Evolutionary conservation across 2,329 filamentous ascomycete genomes (phyloP).

Genomic region (Colletotrichum sp.): DNA sequence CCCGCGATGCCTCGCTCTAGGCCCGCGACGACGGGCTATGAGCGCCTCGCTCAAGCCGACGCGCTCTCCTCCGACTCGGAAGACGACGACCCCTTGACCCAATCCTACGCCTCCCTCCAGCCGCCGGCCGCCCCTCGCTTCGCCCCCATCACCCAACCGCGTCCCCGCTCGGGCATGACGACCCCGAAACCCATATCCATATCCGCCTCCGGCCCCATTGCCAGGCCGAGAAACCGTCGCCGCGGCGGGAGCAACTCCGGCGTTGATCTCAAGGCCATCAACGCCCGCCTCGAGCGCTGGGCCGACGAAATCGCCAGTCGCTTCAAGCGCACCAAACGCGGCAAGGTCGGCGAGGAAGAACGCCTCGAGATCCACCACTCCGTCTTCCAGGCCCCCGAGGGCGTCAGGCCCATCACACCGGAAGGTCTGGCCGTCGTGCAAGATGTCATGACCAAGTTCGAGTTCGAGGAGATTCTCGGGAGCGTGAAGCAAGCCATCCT

Average conservation of each 20-base stretch:
- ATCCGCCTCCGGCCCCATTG: slow-evolving; percentile 30
- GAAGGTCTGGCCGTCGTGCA: slow-evolving; percentile 72
- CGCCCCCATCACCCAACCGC: slow-evolving; percentile 66
- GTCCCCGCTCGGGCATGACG: slow-evolving; percentile 64
- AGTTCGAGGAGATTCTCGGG: slow-evolving; percentile 89
- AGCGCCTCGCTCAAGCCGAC: slow-evolving; percentile 83
- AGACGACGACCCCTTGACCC: slow-evolving; percentile 63
- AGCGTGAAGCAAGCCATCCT: slow-evolving; percentile 91
- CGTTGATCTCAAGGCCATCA: slow-evolving; percentile 98
- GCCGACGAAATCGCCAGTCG: slow-evolving; percentile 97
- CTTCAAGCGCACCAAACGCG: slow-evolving; percentile 86
- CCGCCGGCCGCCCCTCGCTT: slow-evolving; percentile 65
- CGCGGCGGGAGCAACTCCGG: slow-evolving; percentile 76
- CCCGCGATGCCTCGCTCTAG: slow-evolving; percentile 62
- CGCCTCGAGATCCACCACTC: slow-evolving; percentile 95
- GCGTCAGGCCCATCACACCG: slow-evolving; percentile 78
- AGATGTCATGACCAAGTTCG: slow-evolving; percentile 73
- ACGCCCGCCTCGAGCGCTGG: slow-evolving; percentile 93
- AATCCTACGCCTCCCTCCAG: slow-evolving; percentile 61
- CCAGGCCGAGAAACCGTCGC: slow-evolving; percentile 46
- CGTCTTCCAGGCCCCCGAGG: slow-evolving; percentile 92
- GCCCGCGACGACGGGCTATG: slow-evolving; percentile 81
- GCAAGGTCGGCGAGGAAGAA: slow-evolving; percentile 79
- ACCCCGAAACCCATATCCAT: slow-evolving; percentile 52
- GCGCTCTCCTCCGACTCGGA: slow-evolving; percentile 75